These are phyloP conservation scores for Geoglossum cookeanum DNA, from an alignment of 2,329 filamentous ascomycete species.

Conservation along the genomic window DNA sequence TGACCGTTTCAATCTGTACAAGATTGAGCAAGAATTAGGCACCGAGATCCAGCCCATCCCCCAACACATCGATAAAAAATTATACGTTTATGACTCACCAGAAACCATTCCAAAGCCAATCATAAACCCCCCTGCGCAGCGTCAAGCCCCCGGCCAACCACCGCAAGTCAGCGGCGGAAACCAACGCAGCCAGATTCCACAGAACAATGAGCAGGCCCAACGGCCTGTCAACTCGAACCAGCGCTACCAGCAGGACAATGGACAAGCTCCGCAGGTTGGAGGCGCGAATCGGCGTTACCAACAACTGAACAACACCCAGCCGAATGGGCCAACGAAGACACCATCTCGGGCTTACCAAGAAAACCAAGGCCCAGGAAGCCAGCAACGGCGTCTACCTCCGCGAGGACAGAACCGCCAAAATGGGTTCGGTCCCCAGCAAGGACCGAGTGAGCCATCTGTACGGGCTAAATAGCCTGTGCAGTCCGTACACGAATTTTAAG, in stretches of 20 bases:
- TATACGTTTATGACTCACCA: conserved; percentile 95
- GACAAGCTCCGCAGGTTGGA: not conserved
- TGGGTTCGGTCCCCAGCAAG: conserved; percentile 1
- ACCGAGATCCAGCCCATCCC: conserved; percentile 98
- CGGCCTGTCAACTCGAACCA: not conserved
- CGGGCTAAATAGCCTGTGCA: not conserved
- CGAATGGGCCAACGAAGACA: not conserved
- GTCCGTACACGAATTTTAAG: not conserved
- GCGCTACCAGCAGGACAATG: conserved; percentile 1
- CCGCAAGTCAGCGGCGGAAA: not conserved
- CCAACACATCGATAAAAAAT: conserved; percentile 81
- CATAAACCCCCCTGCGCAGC: conserved; percentile 29
- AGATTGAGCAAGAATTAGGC: conserved; percentile 90
- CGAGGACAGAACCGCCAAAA: conserved; percentile 1
- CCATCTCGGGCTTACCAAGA: not conserved
- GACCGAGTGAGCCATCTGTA: not conserved
- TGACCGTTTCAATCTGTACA: conserved; percentile 95
- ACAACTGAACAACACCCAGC: not conserved
- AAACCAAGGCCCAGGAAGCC: conserved; percentile 1
- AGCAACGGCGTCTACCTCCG: conserved; percentile 1
- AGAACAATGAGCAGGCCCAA: not conserved
- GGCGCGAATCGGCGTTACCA: not conserved
- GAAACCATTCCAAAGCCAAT: conserved; percentile 83
- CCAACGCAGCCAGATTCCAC: not conserved
- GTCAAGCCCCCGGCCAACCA: not conserved